These are phyloP conservation scores for Begonia masoniana DNA, from an alignment of 306 rosid species.

Conservation along the genomic window DNA sequence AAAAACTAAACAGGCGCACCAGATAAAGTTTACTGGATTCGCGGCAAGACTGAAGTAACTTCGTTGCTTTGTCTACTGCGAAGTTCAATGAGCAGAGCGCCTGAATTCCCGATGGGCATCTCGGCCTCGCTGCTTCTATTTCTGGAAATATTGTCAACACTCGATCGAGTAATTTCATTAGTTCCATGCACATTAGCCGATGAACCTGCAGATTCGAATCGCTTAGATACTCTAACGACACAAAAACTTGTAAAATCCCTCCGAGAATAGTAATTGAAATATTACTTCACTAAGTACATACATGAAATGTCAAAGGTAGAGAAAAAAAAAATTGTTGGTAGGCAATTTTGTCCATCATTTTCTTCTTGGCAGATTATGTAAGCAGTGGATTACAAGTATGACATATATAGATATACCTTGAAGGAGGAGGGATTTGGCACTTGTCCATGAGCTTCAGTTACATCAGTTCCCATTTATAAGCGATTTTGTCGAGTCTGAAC, in stretches of 20 bases:
- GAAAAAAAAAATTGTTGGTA: too few relatives aligned
- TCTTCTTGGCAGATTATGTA: too few relatives aligned
- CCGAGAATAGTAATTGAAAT: too few relatives aligned
- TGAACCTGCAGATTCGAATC: conserved; percentile 40
- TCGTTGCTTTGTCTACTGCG: conserved; percentile 43
- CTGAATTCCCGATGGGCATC: conserved; percentile 54
- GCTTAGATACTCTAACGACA: too few relatives aligned
- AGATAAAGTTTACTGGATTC: conserved; percentile 81
- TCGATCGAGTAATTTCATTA: conserved; percentile 37
- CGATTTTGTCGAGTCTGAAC: conserved; percentile 22
- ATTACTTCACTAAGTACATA: too few relatives aligned
- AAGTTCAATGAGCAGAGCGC: conserved; percentile 38
- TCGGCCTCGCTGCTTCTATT: conserved; percentile 74
- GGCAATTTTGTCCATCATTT: too few relatives aligned
- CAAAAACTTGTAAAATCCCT: too few relatives aligned
- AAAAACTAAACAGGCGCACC: conserved; percentile 28
- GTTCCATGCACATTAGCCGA: conserved; percentile 42
- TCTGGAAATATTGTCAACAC: conserved; percentile 39
- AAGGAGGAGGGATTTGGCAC: conserved; percentile 28
- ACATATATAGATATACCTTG: conserved; percentile 29
- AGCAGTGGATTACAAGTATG: too few relatives aligned
- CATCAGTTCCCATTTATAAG: conserved; percentile 63
- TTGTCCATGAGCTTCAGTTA: conserved; percentile 25
- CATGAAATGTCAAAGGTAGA: too few relatives aligned
- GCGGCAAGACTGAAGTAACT: conserved; percentile 42